phyloP scores from a whole-genome alignment of 148 eudicot species.

The Rhododendron ferrugineum region DNA sequence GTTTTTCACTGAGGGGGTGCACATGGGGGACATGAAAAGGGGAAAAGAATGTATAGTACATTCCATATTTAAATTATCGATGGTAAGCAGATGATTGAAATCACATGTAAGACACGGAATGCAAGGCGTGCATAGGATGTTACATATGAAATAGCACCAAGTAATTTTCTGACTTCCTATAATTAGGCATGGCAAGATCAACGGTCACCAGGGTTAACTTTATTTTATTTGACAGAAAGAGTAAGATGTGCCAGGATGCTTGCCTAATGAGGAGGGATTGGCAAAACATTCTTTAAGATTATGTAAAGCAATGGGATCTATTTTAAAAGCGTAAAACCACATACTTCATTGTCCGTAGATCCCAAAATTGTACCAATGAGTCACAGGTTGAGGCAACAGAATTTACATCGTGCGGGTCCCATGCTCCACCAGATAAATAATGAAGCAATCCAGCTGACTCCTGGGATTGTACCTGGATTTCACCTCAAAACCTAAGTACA shows the following conservation, averaged over 20 bases:
- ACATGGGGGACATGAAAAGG: background rate
- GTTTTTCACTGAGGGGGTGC: background rate
- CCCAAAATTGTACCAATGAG: slow-evolving; percentile 88
- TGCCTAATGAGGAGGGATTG: background rate
- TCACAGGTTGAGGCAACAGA: slow-evolving; percentile 73
- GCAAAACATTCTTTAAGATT: background rate
- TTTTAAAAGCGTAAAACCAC: slow-evolving; percentile 13
- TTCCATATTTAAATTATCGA: background rate
- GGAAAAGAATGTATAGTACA: background rate
- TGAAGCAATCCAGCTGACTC: slow-evolving; percentile 95
- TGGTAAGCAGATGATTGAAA: background rate
- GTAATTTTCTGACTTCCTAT: background rate
- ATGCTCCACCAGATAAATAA: slow-evolving; percentile 83
- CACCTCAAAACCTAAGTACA: slow-evolving; percentile 48
- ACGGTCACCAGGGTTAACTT: background rate
- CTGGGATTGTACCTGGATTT: slow-evolving; percentile 80
- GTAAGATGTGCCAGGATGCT: background rate
- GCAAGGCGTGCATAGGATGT: background rate
- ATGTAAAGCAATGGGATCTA: slow-evolving; percentile 4
- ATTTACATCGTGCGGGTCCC: slow-evolving; percentile 95
- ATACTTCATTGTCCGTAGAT: slow-evolving; percentile 90
- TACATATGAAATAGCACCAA: background rate
- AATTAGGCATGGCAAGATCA: background rate
- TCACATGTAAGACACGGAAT: background rate
- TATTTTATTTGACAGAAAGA: background rate